These are phyloP conservation scores for Apiotrichum akiyoshidainum DNA, from an alignment of 1,284 basidiomycete species.

Conservation along the genomic window DNA sequence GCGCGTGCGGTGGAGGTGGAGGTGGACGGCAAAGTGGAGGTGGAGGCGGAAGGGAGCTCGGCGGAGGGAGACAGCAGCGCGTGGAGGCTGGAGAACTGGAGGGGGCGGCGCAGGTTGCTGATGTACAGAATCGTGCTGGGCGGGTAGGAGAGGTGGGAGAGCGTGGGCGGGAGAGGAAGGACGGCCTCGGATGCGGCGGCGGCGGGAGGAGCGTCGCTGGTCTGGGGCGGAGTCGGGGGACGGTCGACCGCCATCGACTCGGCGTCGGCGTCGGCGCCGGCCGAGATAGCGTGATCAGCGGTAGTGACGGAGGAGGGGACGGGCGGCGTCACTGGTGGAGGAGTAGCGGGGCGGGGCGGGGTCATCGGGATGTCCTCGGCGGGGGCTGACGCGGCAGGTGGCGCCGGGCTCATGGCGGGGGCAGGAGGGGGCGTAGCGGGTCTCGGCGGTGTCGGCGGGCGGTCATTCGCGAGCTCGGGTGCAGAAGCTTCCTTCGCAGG, in stretches of 20 bases:
- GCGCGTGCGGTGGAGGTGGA: not conserved
- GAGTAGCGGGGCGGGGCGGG: not conserved
- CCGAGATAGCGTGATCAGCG: not conserved
- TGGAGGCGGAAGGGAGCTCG: slow-evolving; percentile 3
- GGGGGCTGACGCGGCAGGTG: not conserved
- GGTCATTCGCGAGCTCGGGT: too few species aligned
- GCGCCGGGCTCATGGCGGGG: not conserved
- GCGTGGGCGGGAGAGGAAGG: slow-evolving; percentile 27
- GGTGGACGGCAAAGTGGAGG: not conserved
- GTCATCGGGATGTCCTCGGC: not conserved
- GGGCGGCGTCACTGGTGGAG: not conserved
- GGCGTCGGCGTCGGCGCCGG: not conserved
- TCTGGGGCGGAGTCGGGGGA: not conserved
- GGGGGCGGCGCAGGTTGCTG: slow-evolving; percentile 46
- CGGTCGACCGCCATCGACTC: not conserved
- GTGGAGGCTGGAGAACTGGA: slow-evolving; percentile 23
- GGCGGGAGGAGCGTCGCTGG: not conserved
- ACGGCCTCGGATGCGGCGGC: not conserved
- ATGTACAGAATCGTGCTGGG: slow-evolving; percentile 47
- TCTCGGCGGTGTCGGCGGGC: too few species aligned
- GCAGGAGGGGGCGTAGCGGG: not conserved
- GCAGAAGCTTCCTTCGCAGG: too few species aligned
- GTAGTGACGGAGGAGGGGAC: not conserved
- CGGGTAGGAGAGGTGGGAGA: slow-evolving; percentile 40
- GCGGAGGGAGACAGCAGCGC: too few species aligned